These are phyloP conservation scores for Alternaria ventricosa DNA, from an alignment of 2,329 filamentous ascomycete genomes.

Conservation along the genomic window DNA sequence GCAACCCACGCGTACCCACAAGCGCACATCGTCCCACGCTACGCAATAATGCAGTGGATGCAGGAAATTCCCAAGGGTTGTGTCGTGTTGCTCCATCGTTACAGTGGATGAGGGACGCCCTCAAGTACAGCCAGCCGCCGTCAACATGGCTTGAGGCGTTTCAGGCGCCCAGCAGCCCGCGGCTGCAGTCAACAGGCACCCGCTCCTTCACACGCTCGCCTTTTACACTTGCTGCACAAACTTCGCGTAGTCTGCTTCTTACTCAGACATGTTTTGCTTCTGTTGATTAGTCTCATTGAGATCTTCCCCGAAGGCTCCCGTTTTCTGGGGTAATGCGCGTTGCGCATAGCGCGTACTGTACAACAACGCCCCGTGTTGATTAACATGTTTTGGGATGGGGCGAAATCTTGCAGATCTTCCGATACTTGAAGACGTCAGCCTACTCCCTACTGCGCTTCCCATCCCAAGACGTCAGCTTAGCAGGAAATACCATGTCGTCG, in stretches of 20 bases:
- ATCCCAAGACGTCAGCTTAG: neutral
- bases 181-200: neutral
- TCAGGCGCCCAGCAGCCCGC: slow-evolving; percentile 9
- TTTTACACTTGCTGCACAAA: neutral
- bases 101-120: neutral
- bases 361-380: neutral
- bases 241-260: neutral
- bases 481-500: slow-evolving; percentile 2
- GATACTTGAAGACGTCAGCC: neutral
- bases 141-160: neutral
- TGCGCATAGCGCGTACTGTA: neutral
- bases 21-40: neutral
- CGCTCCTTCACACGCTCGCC: neutral
- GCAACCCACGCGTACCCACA: neutral
- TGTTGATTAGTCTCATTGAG: neutral
- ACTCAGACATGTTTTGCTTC: neutral
- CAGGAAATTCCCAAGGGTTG: neutral
- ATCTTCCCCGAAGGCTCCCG: neutral
- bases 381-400: neutral
- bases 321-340: neutral
- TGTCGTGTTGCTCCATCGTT: neutral
- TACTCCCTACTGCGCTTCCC: neutral
- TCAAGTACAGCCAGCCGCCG: neutral
- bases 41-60: rapidly evolving
- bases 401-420: neutral